A percentile compares a stretch with the other conserved stretches of the same genome.
phyloP scores from a whole-genome alignment of 2,329 filamentous ascomycete species.

The Geosmithia morbida region DNA sequence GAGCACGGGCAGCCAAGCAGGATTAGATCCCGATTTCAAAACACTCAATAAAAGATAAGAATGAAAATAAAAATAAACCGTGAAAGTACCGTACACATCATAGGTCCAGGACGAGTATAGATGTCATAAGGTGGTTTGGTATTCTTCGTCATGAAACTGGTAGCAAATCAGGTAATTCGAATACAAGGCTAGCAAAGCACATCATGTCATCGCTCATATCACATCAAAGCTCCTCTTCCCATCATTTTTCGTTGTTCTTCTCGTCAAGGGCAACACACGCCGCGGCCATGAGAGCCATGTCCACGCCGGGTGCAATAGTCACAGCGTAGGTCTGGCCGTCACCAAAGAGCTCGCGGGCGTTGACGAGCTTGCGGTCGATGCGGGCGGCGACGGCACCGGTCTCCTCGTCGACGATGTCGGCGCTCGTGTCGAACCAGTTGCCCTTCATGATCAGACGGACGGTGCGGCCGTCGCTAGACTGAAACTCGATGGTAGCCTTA shows the following conservation, averaged over 20 bases:
- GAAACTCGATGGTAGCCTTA: conserved; percentile 42
- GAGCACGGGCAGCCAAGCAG: no score
- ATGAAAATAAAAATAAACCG: no score
- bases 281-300: conserved; percentile 50
- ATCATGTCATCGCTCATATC: background rate
- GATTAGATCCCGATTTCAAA: no score
- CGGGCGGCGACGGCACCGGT: conserved; percentile 36
- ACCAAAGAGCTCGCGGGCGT: conserved; percentile 39
- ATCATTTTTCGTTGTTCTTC: conserved; percentile 27
- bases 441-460: conserved; percentile 43
- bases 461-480: conserved; percentile 22
- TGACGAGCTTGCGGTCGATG: conserved; percentile 45
- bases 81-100: no score
- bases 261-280: conserved; percentile 57
- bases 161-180: background rate
- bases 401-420: conserved; percentile 39
- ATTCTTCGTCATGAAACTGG: background rate
- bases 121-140: background rate
- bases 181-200: background rate
- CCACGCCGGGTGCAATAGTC: conserved; percentile 47
- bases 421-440: conserved; percentile 41
- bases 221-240: background rate
- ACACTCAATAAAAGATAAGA: no score
- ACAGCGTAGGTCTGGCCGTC: conserved; percentile 53
- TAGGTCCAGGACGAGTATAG: no score